Evolutionary conservation across 1,284 basidiomycete genomes (phyloP).

Genomic region (Fomitopsis betulina): DNA sequence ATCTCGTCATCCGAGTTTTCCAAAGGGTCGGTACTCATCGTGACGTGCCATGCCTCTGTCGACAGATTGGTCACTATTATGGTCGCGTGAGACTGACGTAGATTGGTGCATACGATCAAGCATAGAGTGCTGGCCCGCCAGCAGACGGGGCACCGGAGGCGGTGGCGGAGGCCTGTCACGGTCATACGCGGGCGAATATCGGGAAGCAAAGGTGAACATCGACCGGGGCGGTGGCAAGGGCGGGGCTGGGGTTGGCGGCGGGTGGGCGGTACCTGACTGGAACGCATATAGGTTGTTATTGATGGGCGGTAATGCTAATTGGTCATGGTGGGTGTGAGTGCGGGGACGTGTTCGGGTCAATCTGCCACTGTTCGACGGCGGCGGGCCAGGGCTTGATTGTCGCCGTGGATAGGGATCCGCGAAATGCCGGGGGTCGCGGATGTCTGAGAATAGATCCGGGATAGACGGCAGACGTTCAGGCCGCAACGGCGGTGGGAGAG

Average conservation of each 20-base stretch:
- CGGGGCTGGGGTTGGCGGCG: conserved; percentile 5
- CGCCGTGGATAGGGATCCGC: conserved; percentile 21
- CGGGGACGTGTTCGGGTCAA: conserved; percentile 17
- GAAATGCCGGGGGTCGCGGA: conserved; percentile 11
- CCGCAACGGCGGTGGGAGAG: conserved; percentile 8
- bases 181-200: conserved; percentile 6
- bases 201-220: neutral
- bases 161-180: conserved; percentile 8
- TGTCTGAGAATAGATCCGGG: conserved; percentile 4
- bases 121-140: conserved; percentile 26
- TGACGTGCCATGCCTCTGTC: conserved; percentile 55
- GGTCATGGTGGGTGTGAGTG: conserved; percentile 1
- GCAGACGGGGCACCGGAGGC: conserved; percentile 13
- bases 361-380: conserved; percentile 17
- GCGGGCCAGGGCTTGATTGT: conserved; percentile 13
- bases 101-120: conserved; percentile 44
- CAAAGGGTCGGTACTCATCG: conserved; percentile 47
- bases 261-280: conserved; percentile 8
- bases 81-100: neutral
- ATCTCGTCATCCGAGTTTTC: conserved; percentile 58
- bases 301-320: neutral
- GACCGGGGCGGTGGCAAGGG: neutral
- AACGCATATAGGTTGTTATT: neutral
- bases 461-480: conserved; percentile 7
- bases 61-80: conserved; percentile 2